Percentiles rank a stretch among this genome's conserved stretches.
Evolutionary conservation across 164 flowering plant species (phyloP).

Genomic region (Sextonia rubra): DNA sequence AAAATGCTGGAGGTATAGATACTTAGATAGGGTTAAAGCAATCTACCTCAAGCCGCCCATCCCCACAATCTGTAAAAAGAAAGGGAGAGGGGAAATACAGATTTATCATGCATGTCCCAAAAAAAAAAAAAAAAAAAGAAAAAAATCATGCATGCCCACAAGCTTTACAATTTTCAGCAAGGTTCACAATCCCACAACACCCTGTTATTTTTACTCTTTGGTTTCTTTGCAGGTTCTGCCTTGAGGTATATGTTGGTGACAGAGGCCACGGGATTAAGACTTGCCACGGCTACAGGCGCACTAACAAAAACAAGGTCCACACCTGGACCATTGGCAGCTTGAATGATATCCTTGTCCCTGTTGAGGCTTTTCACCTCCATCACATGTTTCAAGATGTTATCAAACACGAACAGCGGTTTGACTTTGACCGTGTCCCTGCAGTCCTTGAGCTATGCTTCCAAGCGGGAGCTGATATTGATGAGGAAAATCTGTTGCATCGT

Average conservation of each 20-base stretch:
- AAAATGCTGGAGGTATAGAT: too few species aligned
- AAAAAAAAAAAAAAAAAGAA: too few species aligned
- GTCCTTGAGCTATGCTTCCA: slow-evolving; percentile 81
- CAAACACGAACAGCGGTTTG: slow-evolving; percentile 71
- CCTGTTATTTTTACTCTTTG: neutral
- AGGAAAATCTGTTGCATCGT: slow-evolving; percentile 12
- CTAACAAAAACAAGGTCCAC: slow-evolving; percentile 50
- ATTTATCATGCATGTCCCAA: too few species aligned
- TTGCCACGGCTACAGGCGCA: slow-evolving; percentile 55
- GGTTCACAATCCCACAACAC: neutral
- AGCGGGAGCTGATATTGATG: slow-evolving; percentile 56
- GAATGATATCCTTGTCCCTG: slow-evolving; percentile 70
- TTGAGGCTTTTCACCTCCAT: slow-evolving; percentile 64
- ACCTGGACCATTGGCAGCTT: slow-evolving; percentile 61
- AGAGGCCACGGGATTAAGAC: slow-evolving; percentile 68
- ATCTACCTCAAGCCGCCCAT: too few species aligned
- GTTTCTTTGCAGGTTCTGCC: slow-evolving; percentile 57
- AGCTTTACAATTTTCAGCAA: neutral
- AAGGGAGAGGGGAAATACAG: too few species aligned
- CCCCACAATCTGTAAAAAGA: too few species aligned
- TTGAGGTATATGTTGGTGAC: slow-evolving; percentile 75
- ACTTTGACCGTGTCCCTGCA: slow-evolving; percentile 78
- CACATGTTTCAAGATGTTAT: slow-evolving; percentile 61
- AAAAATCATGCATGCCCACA: neutral
- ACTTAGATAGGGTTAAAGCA: too few species aligned